phyloP scores from a whole-genome alignment of 352 stramenopile species.

The Phytophthora constricta region DNA sequence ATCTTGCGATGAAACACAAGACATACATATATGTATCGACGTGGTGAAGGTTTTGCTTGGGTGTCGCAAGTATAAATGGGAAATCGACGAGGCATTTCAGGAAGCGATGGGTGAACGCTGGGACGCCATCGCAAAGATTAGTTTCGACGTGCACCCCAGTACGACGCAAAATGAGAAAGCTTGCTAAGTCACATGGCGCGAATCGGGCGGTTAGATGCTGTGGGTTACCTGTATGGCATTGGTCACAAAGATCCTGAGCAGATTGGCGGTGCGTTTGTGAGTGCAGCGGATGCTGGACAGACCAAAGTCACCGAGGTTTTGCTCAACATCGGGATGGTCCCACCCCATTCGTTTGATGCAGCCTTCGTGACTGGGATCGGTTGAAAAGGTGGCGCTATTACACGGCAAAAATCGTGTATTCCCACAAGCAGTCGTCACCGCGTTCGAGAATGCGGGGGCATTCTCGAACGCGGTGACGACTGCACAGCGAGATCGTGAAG shows the following conservation, averaged over 20 bases:
- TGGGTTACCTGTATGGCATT: constrained; percentile 6
- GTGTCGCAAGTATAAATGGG: background rate
- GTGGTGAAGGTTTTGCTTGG: background rate
- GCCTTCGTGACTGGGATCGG: background rate
- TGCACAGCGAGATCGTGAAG: background rate
- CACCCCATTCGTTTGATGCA: background rate
- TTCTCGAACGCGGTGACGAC: background rate
- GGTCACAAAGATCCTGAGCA: background rate
- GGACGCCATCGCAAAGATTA: background rate
- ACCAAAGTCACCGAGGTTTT: background rate
- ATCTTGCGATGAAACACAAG: background rate
- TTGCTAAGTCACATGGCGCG: background rate
- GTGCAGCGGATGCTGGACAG: background rate
- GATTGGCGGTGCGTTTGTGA: background rate
- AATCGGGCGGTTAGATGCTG: background rate
- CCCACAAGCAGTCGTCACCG: background rate
- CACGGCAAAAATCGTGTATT: background rate
- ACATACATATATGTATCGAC: background rate
- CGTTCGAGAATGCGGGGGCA: background rate
- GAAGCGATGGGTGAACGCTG: background rate
- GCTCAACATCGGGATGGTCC: background rate
- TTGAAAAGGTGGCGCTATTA: background rate
- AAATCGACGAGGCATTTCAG: background rate
- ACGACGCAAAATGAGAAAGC: background rate
- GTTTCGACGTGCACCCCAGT: background rate